A percentile compares a stretch with the other conserved stretches of the same genome.
phyloP scores from a whole-genome alignment of 805 yeast genomes.

The Ascoidea tarda region DNA sequence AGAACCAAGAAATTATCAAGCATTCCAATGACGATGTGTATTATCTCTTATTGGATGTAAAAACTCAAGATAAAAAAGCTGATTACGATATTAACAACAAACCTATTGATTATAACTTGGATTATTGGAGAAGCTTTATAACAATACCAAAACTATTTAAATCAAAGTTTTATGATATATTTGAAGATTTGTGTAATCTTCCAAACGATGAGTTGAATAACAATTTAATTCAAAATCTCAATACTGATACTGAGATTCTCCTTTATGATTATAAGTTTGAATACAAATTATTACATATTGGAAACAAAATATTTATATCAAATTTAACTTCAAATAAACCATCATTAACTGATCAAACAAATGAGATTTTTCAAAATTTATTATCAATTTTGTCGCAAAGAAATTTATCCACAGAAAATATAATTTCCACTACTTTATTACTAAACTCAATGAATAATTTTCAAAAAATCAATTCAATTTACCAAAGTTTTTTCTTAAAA shows the following conservation, averaged over 20 bases:
- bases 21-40: constrained; percentile 57
- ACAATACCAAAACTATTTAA: constrained; percentile 19
- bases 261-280: not conserved
- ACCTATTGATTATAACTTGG: constrained; percentile 5
- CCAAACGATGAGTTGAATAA: not conserved
- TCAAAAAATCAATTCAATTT: constrained; percentile 42
- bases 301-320: constrained; percentile 25
- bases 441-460: constrained; percentile 56
- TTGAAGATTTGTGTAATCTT: constrained; percentile 6
- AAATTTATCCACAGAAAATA: constrained; percentile 25
- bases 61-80: constrained; percentile 25
- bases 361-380: constrained; percentile 34
- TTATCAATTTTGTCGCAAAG: constrained; percentile 18
- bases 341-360: constrained; percentile 28
- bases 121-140: constrained; percentile 14
- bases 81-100: constrained; percentile 11
- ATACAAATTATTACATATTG: constrained; percentile 11
- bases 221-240: not conserved
- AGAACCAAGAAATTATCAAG: constrained; percentile 23
- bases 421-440: constrained; percentile 47
- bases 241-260: not conserved
- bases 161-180: constrained; percentile 24
- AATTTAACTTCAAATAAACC: constrained; percentile 23
- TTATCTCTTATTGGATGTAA: constrained; percentile 42
- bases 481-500: constrained; percentile 36